These are phyloP conservation scores for Eucommia ulmoides DNA, from an alignment of 257 asterid species.

Conservation along the genomic window DNA sequence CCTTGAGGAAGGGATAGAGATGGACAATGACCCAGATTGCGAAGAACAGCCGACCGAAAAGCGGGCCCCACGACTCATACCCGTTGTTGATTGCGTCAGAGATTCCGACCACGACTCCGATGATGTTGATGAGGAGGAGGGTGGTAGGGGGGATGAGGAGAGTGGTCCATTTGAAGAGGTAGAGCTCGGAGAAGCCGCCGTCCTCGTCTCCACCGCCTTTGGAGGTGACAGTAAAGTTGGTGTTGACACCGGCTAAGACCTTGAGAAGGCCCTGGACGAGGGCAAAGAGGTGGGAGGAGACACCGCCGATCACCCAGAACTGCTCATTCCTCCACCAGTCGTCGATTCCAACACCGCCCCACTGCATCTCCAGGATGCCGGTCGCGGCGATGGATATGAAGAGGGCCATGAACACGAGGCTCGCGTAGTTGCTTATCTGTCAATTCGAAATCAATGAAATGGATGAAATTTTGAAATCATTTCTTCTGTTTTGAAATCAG, in stretches of 20 bases:
- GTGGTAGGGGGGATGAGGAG: slow-evolving; percentile 69
- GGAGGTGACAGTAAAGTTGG: slow-evolving; percentile 78
- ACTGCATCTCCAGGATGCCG: slow-evolving; percentile 84
- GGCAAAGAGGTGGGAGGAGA: slow-evolving; percentile 69
- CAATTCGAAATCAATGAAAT: too few species aligned
- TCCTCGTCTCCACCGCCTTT: slow-evolving; percentile 90
- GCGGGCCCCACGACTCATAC: slow-evolving; percentile 87
- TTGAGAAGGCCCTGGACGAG: slow-evolving; percentile 82
- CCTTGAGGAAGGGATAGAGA: too few species aligned
- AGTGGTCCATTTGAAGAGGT: slow-evolving; percentile 79
- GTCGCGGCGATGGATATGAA: slow-evolving; percentile 75
- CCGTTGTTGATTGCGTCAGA: slow-evolving; percentile 79
- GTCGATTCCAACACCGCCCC: slow-evolving; percentile 87
- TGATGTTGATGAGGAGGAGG: slow-evolving; percentile 47
- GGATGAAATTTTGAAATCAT: too few species aligned
- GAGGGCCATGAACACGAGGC: slow-evolving; percentile 64
- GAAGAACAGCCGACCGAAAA: slow-evolving; percentile 64
- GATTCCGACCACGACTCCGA: slow-evolving; percentile 68
- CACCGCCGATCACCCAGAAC: slow-evolving; percentile 96
- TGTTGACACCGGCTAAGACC: slow-evolving; percentile 72
- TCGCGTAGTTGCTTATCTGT: slow-evolving; percentile 87
- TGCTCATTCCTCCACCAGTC: too few species aligned
- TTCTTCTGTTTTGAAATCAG: too few species aligned
- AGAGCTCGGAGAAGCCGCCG: slow-evolving; percentile 60
- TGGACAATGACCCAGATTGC: too few species aligned